These are phyloP conservation scores for Neurospora discreta DNA, from an alignment of 495 filamentous ascomycete species.

Conservation along the genomic window DNA sequence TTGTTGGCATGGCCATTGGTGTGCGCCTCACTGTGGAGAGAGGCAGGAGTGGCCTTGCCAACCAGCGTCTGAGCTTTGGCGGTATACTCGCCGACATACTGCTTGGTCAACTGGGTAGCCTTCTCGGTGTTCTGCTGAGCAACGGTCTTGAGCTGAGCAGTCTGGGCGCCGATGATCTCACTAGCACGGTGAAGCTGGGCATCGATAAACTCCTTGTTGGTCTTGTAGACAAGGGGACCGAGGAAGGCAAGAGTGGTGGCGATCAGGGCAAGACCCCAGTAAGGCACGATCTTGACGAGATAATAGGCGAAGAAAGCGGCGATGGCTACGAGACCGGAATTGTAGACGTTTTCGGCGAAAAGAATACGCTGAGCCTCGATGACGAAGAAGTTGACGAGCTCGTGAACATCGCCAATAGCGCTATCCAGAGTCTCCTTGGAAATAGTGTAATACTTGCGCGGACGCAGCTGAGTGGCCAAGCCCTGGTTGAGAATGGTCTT, in stretches of 20 bases:
- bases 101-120: constrained; percentile 64
- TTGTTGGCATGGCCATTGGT: constrained; percentile 17
- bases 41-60: constrained; percentile 30
- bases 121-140: constrained; percentile 72
- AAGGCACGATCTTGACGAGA: constrained; percentile 84
- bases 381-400: constrained; percentile 93
- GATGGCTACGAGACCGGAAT: constrained; percentile 41
- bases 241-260: constrained; percentile 68
- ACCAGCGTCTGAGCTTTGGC: constrained; percentile 69
- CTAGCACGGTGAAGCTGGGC: constrained; percentile 60
- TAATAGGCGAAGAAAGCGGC: constrained; percentile 81
- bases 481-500: constrained; percentile 66
- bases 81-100: constrained; percentile 74
- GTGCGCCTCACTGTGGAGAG: constrained; percentile 17
- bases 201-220: constrained; percentile 91
- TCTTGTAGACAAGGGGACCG: constrained; percentile 79
- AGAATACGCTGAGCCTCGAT: constrained; percentile 92
- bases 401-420: constrained; percentile 73
- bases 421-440: constrained; percentile 73
- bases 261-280: constrained; percentile 84
- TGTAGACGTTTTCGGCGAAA: constrained; percentile 84
- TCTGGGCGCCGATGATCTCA: constrained; percentile 68
- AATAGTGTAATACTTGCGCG: constrained; percentile 84
- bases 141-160: constrained; percentile 65
- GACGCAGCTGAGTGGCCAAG: constrained; percentile 75